These are phyloP conservation scores for Eimeria brunetti DNA, from an alignment of 169 alveolate species.

Conservation along the genomic window DNA sequence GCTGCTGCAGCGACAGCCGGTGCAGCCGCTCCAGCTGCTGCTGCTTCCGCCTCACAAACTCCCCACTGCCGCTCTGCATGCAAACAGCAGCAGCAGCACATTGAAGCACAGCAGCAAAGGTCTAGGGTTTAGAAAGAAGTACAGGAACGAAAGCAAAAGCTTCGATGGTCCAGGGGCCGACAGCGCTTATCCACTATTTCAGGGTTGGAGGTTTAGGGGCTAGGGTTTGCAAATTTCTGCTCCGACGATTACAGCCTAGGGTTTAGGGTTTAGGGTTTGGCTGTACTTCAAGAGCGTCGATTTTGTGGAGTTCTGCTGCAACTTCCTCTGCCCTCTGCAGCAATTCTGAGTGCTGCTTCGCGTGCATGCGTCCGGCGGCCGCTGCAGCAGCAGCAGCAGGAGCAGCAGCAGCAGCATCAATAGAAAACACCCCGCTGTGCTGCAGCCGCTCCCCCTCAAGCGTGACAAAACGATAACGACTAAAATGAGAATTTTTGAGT, in stretches of 20 bases:
- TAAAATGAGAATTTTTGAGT: background rate
- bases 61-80: slow-evolving; percentile 29
- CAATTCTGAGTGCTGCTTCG: background rate
- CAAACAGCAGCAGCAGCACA: background rate
- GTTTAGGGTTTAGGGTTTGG: slow-evolving; percentile 26
- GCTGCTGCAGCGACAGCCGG: slow-evolving; percentile 38
- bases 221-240: no score
- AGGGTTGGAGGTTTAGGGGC: no score
- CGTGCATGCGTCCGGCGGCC: slow-evolving; percentile 33
- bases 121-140: no score
- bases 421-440: slow-evolving; percentile 44
- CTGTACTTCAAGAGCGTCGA: background rate
- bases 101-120: no score
- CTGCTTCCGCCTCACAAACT: background rate
- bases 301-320: background rate
- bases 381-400: slow-evolving; percentile 17
- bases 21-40: background rate
- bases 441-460: slow-evolving; percentile 64
- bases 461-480: background rate
- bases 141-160: no score
- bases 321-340: slow-evolving; percentile 27
- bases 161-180: no score
- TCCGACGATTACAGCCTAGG: no score
- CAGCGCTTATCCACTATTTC: no score
- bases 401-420: slow-evolving; percentile 17